Base-by-base conservation (phyloP, 2,329 filamentous ascomycete species). In the Fusarium sororula region DNA sequence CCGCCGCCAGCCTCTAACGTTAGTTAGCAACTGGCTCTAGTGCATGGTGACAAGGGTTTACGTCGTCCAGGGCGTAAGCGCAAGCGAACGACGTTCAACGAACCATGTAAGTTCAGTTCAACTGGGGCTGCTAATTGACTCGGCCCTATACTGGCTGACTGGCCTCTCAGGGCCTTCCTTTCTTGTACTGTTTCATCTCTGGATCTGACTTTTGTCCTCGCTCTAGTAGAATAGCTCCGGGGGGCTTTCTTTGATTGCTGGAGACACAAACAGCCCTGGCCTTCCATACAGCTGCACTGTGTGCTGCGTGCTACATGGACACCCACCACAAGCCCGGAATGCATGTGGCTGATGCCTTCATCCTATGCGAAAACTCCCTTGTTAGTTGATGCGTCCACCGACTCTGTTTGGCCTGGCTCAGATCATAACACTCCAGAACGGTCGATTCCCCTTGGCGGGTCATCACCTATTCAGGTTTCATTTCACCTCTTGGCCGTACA, bases 21-120 rank as follows among this genome's bases (percentile, higher is more conserved):
- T 35, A 35, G 32, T 45, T 57, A 50, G 28, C 38, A 56, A 47
- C 57, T 48, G 58, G 39, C 44, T 68, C 53, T 73, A 72, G 73
- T 55, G 73, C 41, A 68, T 38, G 39, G 54, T 51, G 61, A 65
- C 63, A 73, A 58, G 72, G 73, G 56, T 47, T 56, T 59, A 64
- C 61, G 47, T 63, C 61, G 56, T 26, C 50, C 32, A 45, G 30
- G 66, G 66, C 58, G 47, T 62, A 58, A 55, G 59, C 54, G 57
- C 61, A 58, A 41, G 62, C 55, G 51, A 73, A 50, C 44, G 32
- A 35, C 7, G 32, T 35, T 35, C 15, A 35, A 35, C 14, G 28
- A 42, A 60, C 66, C 39, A 51, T 59, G 55, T 28, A 68, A 48
- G 44, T 35, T 53, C 45, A 66, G 58, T 56, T 37, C 41, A 60